Evolutionary conservation across 2,329 filamentous ascomycete genomes (phyloP), one percentile per base, ranked within the genome.

Genomic region (Epichloe aotearoae): DNA sequence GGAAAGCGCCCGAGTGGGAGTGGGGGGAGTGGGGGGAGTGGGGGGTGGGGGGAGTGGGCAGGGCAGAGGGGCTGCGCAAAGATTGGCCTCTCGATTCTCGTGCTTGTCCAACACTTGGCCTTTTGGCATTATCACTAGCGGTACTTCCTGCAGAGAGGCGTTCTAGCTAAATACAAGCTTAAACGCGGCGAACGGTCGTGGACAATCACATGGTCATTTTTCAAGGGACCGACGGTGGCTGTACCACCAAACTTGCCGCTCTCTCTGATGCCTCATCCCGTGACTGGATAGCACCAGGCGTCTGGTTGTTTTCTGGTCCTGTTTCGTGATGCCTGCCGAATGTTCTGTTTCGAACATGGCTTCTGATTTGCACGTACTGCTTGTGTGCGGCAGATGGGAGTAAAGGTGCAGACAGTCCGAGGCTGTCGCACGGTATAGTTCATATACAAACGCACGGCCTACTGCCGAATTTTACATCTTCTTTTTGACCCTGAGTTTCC

Each of bases 401-500:
- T 30, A 7, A 19, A 20, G 30, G 10, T 11, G 33, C 36, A 39
- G 36, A 47, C 44, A 36, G 44, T 20, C 23, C 15, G 3, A 10
- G 33, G 30, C 47, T 17, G 33, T 39, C 40, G 8, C 14, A n/a
- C 34, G 14, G 47, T 37, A 14, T 50, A 50, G n/a, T n/a, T n/a
- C n/a, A 8, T 46, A 2, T 46, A 50, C 48, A 50, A 40, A 46
- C 11, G 11, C 10, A 26, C 12, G 37, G 34, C 36, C 14, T 10
- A 33, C 2, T 23, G 2, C 6, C 26, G 19, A n/a, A 30, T 15
- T 36, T 53, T 46, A 64, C 58, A 61, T 64, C 58, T 60, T 69
- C 62, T 63, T 68, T 61, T 63, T 68, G 36, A 58, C 53, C 46
- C 58, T 64, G 10, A 65, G 60, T 56, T 71, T 66, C 57, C 59